Percentiles rank a stretch among this genome's conserved stretches.
phyloP scores from a whole-genome alignment of 257 asterid species.

The Solanum medicagineum region DNA sequence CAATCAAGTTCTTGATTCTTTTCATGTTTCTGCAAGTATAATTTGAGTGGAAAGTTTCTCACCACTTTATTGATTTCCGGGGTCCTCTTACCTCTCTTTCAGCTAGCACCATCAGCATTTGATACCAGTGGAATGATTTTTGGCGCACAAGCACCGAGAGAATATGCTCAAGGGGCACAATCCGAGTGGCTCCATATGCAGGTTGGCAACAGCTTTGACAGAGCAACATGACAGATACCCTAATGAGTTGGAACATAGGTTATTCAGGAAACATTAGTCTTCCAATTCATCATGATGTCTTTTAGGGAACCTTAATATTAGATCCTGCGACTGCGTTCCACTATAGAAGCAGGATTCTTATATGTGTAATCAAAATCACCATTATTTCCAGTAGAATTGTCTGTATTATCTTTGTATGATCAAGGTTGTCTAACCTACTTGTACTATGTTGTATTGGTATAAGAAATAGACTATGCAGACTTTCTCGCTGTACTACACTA shows the following conservation, averaged over 20 bases:
- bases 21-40: not conserved
- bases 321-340: not conserved
- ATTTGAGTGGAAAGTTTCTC: not conserved
- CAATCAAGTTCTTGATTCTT: not conserved
- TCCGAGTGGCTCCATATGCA: constrained; percentile 89
- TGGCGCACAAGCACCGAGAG: constrained; percentile 51
- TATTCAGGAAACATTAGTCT: constrained; percentile 5
- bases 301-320: not conserved
- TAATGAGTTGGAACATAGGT: not conserved
- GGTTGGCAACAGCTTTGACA: constrained; percentile 46
- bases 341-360: constrained; percentile 5
- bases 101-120: constrained; percentile 39
- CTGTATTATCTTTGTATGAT: not conserved
- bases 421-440: not conserved
- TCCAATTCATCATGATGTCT: constrained; percentile 7
- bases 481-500: not conserved
- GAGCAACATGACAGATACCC: constrained; percentile 24
- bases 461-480: not conserved
- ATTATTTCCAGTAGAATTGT: not conserved
- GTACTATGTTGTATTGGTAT: not conserved
- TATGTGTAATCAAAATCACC: not conserved
- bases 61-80: not conserved
- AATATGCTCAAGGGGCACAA: constrained; percentile 44
- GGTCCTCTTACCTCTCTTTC: constrained; percentile 1
- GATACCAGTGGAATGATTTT: constrained; percentile 54